A percentile compares a stretch with the other conserved stretches of the same genome.
These are phyloP conservation scores for Plasmodium malariae DNA, from an alignment of 169 alveolate genomes.

Conservation along the genomic window DNA sequence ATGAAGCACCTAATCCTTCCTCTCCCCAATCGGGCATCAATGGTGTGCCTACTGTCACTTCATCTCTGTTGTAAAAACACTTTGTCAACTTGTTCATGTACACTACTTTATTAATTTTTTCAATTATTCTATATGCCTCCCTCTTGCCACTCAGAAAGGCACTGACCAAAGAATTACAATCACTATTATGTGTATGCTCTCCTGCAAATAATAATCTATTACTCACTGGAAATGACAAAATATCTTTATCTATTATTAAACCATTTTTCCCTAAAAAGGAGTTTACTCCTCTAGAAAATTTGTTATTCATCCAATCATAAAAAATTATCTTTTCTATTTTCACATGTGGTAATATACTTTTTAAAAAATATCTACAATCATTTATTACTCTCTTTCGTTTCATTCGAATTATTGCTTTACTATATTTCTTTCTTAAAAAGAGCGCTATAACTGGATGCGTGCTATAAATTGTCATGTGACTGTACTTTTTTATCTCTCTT, in stretches of 20 bases:
- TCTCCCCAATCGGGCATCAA: background rate
- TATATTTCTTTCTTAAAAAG: conserved; percentile 18
- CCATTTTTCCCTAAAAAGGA: conserved; percentile 46
- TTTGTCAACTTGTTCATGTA: conserved; percentile 43
- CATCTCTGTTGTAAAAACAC: conserved; percentile 34
- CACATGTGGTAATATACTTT: conserved; percentile 11
- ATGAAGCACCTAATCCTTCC: too few relatives aligned
- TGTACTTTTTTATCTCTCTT: conserved; percentile 3
- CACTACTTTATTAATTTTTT: conserved; percentile 32
- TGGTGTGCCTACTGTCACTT: too few relatives aligned
- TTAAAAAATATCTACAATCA: conserved; percentile 38
- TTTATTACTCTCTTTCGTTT: background rate
- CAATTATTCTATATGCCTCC: conserved; percentile 68
- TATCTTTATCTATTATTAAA: conserved; percentile 47
- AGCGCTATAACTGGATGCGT: conserved; percentile 47
- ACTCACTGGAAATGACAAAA: conserved; percentile 49
- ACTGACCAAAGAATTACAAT: conserved; percentile 12
- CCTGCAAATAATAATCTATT: conserved; percentile 68
- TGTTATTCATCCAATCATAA: conserved; percentile 55
- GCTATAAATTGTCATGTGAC: conserved; percentile 49
- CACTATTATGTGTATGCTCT: conserved; percentile 57
- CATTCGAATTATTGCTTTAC: background rate
- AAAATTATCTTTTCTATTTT: conserved; percentile 39
- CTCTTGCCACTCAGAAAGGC: conserved; percentile 70
- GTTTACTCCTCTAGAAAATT: conserved; percentile 42